phyloP scores from a whole-genome alignment of 2,329 filamentous ascomycete genomes.

The Kalaharituber pfeilii region DNA sequence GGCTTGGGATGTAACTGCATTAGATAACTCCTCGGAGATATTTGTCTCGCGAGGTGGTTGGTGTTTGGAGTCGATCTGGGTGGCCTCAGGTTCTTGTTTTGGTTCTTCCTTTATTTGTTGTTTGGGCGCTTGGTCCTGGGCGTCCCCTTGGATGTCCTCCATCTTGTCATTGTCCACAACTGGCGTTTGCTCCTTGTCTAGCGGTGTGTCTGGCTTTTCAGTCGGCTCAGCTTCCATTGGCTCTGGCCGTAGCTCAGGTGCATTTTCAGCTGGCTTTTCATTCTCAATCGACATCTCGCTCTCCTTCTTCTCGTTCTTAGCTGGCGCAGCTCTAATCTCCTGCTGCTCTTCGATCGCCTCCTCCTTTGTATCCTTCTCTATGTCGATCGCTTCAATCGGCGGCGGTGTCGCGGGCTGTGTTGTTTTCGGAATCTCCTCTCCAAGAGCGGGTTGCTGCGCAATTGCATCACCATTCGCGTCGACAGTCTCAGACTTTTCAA shows the following conservation, averaged over 20 bases:
- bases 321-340: neutral
- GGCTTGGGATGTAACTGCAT: constrained; percentile 2
- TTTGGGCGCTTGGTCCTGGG: constrained; percentile 13
- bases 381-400: constrained; percentile 4
- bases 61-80: constrained; percentile 6
- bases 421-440: constrained; percentile 15
- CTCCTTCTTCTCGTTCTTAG: neutral
- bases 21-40: neutral
- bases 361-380: constrained; percentile 7
- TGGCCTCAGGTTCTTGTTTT: constrained; percentile 4
- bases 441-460: neutral
- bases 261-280: neutral
- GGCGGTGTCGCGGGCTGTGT: constrained; percentile 5
- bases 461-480: neutral
- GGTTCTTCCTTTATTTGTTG: constrained; percentile 11
- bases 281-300: neutral
- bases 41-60: neutral
- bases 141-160: constrained; percentile 6
- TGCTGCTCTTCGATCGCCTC: constrained; percentile 13
- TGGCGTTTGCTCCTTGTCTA: neutral
- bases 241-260: neutral
- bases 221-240: constrained; percentile 3
- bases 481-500: neutral
- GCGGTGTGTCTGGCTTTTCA: neutral
- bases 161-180: neutral